These are phyloP conservation scores for Sclerotiophoma versabilis DNA, from an alignment of 2,329 filamentous ascomycete species.

Conservation along the genomic window DNA sequence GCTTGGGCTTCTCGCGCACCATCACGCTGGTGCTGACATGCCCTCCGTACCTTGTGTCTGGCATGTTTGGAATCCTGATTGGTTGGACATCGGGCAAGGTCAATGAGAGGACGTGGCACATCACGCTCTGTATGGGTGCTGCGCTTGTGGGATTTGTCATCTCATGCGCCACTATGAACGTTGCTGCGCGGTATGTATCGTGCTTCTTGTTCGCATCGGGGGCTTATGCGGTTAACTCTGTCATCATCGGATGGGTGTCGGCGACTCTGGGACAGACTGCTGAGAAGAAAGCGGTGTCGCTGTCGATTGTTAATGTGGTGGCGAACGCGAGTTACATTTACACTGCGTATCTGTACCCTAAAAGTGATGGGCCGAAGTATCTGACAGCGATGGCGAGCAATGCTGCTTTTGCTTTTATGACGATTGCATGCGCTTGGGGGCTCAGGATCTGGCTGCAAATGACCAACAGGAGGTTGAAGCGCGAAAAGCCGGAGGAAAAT, in stretches of 20 bases:
- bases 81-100: slow-evolving; percentile 47
- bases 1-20: slow-evolving; percentile 57
- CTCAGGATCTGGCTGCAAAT: slow-evolving; percentile 25
- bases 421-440: slow-evolving; percentile 25
- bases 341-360: slow-evolving; percentile 51
- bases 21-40: slow-evolving; percentile 60
- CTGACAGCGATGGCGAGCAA: slow-evolving; percentile 33
- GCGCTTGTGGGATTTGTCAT: slow-evolving; percentile 51
- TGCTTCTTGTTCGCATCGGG: slow-evolving; percentile 37
- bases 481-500: slow-evolving; percentile 16
- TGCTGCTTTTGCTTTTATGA: slow-evolving; percentile 24
- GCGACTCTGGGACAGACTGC: slow-evolving; percentile 52
- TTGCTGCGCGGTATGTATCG: slow-evolving; percentile 38
- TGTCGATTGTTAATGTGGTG: slow-evolving; percentile 54
- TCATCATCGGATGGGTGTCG: slow-evolving; percentile 52
- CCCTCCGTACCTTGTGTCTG: slow-evolving; percentile 32
- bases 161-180: slow-evolving; percentile 44
- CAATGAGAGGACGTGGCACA: slow-evolving; percentile 53
- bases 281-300: slow-evolving; percentile 54
- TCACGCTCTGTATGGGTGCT: slow-evolving; percentile 44
- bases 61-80: slow-evolving; percentile 37
- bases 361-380: slow-evolving; percentile 31
- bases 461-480: slow-evolving; percentile 20
- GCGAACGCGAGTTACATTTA: slow-evolving; percentile 51
- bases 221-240: slow-evolving; percentile 32